Evolutionary conservation across 306 rosid genomes (phyloP), one percentile per base, ranked within the genome.

Genomic region (Styphnolobium japonicum): DNA sequence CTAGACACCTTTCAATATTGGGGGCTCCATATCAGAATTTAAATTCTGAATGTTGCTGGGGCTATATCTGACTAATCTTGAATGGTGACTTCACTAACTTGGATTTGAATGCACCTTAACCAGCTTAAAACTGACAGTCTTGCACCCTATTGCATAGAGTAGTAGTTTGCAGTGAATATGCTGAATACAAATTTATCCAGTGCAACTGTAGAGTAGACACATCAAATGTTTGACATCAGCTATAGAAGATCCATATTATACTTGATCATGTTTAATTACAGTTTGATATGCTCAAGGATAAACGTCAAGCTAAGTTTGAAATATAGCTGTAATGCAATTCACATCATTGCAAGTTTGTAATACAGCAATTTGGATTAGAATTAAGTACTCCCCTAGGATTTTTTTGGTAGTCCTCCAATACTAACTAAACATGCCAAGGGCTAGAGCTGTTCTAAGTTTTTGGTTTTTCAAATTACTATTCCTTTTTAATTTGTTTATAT

Each of bases 381-480:
- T 64, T 8, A 31, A 52, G 42, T 33, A 15, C 36, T 21, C 42
- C 40, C 49, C 5, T n/a, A 60, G 29, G 70, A 22, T 43, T 22
- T 25, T 81, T 81, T 73, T 31, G 40, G 71, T 56, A 22, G 60
- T 56, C 27, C 46, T 75, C 72, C 71, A 81, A 53, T 52, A 67
- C 2, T 31, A 53, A 63, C 29, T 64, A 11, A 27, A 37, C 53
- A 58, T 37, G 19, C 36, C 40, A 48, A 48, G 65, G 34, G 67
- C 67, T 58, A 29, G 43, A 46, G 18, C 21, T 27, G 7, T 64
- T 4, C 55, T 65, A 18, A 29, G 75, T 56, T 55, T 53, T 33
- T 65, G 61, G 55, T 34, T 72, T 33, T 39, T 23, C 71, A 39
- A 63, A 27, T 49, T 19, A 49, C 25, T 23, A 22, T 15, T 43